Base-by-base conservation (phyloP, 441 rosid genomes). In the Raphanus hybrid region DNA sequence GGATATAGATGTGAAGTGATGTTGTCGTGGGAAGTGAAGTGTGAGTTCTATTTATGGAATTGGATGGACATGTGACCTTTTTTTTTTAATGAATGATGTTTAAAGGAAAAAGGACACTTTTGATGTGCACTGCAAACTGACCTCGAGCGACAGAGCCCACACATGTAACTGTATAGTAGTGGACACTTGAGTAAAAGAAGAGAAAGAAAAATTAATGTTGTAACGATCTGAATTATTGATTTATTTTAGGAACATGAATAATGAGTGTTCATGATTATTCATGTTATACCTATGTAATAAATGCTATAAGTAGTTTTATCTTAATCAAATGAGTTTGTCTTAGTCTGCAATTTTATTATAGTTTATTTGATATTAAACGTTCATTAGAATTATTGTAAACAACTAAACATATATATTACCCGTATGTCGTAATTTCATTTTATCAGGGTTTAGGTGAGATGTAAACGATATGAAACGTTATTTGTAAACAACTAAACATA, bases 1-100 rank as follows among this genome's bases (percentile, higher is more conserved):
- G 50, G 70, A 78, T 62, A 69, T 45, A 45, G 62, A 79, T 69
- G 57, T 74, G 74, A 73, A 73, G 67, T 55, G 78, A 48, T 59
- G 73, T 78, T 74, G 80, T 65, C 76, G 72, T 77, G 76, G 72
- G 76, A 77, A 77, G 76, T 77, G 80, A 65, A 77, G 76, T 78
- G 74, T 52, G 74, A 48, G 77, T 69, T 69, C 72, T 69, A 79
- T 79, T 64, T 79, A 79, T 79, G 78, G 78, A 64, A 12, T 27
- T 50, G 59, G 66, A 60, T 9, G 18, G 75, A 73, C 82, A 79
- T 78, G 70, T 68, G 75, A 74, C 78, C 74, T 64, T 52, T 60
- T 8, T 2, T 29, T 0, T 16, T 39, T 48, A 43, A 32, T 48
- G 71, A 74, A 61, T 78, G 81, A 78, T 78, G 60, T 52, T 52